These are phyloP conservation scores for Colletotrichum sp. DNA, from an alignment of 2,329 filamentous ascomycete genomes.

Conservation along the genomic window DNA sequence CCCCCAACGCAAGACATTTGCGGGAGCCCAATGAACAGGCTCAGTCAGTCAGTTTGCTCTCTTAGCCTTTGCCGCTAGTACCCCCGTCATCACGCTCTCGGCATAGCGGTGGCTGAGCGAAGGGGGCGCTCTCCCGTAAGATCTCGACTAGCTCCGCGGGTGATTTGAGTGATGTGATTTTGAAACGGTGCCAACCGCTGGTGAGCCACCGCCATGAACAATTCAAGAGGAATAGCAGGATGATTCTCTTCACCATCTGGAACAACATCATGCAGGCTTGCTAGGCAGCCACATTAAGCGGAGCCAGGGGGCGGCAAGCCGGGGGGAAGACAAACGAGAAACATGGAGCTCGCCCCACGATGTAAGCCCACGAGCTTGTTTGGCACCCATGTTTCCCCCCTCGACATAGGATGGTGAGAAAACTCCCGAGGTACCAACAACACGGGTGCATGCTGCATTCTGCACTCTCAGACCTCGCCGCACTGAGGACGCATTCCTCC, in stretches of 20 bases:
- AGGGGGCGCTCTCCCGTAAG: neutral
- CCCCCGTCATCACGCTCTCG: neutral
- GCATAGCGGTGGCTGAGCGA: conserved; percentile 14
- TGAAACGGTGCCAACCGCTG: neutral
- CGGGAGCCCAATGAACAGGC: neutral
- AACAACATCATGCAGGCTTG: neutral
- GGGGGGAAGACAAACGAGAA: neutral
- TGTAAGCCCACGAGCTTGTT: neutral
- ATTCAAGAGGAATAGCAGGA: neutral
- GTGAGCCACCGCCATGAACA: neutral
- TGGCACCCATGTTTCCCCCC: neutral
- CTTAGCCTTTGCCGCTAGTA: neutral
- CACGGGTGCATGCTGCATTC: neutral
- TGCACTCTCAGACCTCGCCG: neutral
- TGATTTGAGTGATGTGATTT: neutral
- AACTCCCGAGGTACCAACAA: neutral
- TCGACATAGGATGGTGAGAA: neutral
- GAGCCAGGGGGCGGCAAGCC: neutral
- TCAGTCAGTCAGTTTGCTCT: neutral
- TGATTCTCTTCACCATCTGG: neutral
- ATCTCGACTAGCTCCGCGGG: neutral
- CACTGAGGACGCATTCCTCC: neutral
- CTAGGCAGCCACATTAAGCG: neutral
- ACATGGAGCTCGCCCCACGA: neutral
- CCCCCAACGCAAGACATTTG: neutral